Base-by-base conservation (phyloP, 148 eudicot species). In the Polygonum aviculare region DNA sequence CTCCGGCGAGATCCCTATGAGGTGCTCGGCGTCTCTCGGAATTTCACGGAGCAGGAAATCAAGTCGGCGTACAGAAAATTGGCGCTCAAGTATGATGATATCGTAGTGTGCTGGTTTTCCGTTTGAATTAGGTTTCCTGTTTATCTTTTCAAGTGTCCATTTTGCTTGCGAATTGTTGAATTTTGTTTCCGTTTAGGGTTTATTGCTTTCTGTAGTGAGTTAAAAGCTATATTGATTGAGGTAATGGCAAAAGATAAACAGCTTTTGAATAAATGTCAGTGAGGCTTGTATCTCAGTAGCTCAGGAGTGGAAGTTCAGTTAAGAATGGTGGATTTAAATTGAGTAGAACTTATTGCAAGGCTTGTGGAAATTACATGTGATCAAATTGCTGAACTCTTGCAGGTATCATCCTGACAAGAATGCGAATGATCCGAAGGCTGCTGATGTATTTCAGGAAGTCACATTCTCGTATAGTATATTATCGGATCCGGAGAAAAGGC, bases 361-460 rank as follows among this genome's bases (percentile, higher is more conserved):
- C 35, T 57, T 57, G 63, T 57, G 57, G 31, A 26, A 51, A n/a
- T 51, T 51, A 19, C 57, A 14, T n/a, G 31, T 26, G 31, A 26
- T 26, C 67, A 22, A 26, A 2, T 22, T 22, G 67, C 18, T 67
- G 35, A 67, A 67, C 44, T 76, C 67, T 67, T 82, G 41, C 77
- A 93, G 98, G 88, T 95, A 92, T 82, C 98, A 95, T 81, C 98
- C 98, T 36, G 98, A 95, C 81, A 95, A 95, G 81, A 95, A 95
- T 86, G 93, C 90, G 77, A 92, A 95, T 85, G 98, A 95, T 81
- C 90, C 93, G 40, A 82, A 88, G 86, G 97, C 98, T 3, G 93
- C 96, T 33, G 97, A 95, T 82, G 84, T 86, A 89, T 95, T 95
- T 81, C 86, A 89, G 79, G 98, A 95, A 83, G 90, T 78, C 79